These are phyloP conservation scores for Mollisia scopiformis DNA, from an alignment of 2,329 filamentous ascomycete species.

Conservation along the genomic window DNA sequence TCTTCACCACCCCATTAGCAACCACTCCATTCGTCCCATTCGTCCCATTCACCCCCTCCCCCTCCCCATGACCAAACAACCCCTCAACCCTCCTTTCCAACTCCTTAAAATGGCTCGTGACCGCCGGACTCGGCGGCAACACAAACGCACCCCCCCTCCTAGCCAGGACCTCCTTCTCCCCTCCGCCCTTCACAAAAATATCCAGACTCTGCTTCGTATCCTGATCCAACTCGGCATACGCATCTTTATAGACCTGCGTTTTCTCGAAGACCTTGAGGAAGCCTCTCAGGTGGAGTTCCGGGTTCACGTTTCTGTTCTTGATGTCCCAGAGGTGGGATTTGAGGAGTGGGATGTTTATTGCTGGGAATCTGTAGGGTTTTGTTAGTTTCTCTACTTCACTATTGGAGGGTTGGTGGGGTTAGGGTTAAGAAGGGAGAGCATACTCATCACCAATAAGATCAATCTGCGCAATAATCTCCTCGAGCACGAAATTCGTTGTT, in stretches of 20 bases:
- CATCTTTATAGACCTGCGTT: slow-evolving; percentile 34
- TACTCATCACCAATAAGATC: slow-evolving; percentile 30
- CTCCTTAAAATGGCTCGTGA: slow-evolving; percentile 37
- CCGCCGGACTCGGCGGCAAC: slow-evolving; percentile 36
- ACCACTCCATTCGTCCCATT: not conserved
- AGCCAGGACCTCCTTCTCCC: slow-evolving; percentile 27
- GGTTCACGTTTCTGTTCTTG: slow-evolving; percentile 34
- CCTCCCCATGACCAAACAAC: slow-evolving; percentile 9
- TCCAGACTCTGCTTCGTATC: slow-evolving; percentile 35
- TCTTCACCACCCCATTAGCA: not conserved
- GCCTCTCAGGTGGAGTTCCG: slow-evolving; percentile 36
- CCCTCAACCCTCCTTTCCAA: slow-evolving; percentile 12
- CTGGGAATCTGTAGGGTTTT: slow-evolving; percentile 26
- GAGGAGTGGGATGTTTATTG: slow-evolving; percentile 33
- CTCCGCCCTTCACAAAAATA: slow-evolving; percentile 35
- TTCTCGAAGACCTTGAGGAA: slow-evolving; percentile 37
- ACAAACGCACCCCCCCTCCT: slow-evolving; percentile 29
- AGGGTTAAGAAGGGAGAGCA: no score
- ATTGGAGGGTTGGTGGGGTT: no score
- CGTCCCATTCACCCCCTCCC: not conserved
- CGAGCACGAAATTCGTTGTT: slow-evolving; percentile 34
- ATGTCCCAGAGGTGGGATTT: slow-evolving; percentile 36
- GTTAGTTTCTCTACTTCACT: no score
- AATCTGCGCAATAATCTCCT: slow-evolving; percentile 39
- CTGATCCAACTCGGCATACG: slow-evolving; percentile 33